A percentile compares a stretch with the other conserved stretches of the same genome.
phyloP scores from a whole-genome alignment of 2,329 filamentous ascomycete genomes.

The Diaporthe humulicola region DNA sequence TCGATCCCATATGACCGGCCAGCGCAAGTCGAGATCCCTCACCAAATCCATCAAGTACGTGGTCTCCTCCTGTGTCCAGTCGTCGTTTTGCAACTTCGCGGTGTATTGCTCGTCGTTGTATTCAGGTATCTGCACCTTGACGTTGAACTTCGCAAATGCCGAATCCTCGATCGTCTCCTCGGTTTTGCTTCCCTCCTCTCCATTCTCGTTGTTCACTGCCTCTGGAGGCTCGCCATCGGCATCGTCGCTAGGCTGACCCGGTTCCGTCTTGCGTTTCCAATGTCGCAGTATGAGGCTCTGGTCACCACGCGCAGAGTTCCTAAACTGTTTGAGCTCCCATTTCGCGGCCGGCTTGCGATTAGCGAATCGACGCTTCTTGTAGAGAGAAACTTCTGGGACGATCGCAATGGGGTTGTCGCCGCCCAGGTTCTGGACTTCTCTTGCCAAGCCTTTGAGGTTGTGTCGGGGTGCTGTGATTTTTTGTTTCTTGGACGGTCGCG shows the following conservation, averaged over 20 bases:
- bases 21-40: constrained; percentile 86
- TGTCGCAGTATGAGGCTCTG: constrained; percentile 77
- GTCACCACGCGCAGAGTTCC: constrained; percentile 82
- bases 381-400: constrained; percentile 70
- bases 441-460: constrained; percentile 73
- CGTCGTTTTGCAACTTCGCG: constrained; percentile 76
- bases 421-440: constrained; percentile 75
- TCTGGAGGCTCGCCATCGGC: constrained; percentile 51
- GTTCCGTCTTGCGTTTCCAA: constrained; percentile 78
- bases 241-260: constrained; percentile 48
- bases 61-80: constrained; percentile 95
- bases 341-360: constrained; percentile 68
- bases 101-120: constrained; percentile 93
- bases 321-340: constrained; percentile 80
- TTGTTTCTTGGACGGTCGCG: constrained; percentile 79
- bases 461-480: constrained; percentile 73
- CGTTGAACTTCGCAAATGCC: constrained; percentile 88
- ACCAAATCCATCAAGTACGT: constrained; percentile 87
- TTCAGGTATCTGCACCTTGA: constrained; percentile 80
- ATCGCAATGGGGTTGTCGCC: constrained; percentile 77
- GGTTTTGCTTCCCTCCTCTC: constrained; percentile 44
- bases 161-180: constrained; percentile 65
- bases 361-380: constrained; percentile 70
- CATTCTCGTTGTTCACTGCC: constrained; percentile 48
- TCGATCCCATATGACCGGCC: constrained; percentile 92